Evolutionary conservation across 768 basidiomycete species (phyloP), one percentile per base, ranked within the genome.

Genomic region (Infundibulicybe gibba): DNA sequence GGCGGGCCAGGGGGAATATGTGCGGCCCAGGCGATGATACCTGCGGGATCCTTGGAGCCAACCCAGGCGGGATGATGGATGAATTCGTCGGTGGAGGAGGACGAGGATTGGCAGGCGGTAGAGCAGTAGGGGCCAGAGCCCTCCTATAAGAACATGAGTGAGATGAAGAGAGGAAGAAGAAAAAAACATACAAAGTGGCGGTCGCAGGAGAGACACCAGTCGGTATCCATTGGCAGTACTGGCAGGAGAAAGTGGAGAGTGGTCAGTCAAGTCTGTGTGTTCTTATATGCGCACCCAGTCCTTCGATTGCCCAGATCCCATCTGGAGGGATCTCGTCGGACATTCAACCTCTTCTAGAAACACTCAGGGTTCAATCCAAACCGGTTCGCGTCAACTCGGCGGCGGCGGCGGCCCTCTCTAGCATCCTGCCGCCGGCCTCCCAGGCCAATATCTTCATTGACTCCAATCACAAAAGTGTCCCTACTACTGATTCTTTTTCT

Each of bases 141-240:
- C 21, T 77, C 57, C 66, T 66, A 49, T 17, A 35, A 44, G 37
- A 25, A 19, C 17, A 41, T 50, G 48, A 40, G 45, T 45, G 45
- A 45, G 49, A n/a, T 58, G 51, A 55, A 62, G 60, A 49, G 52
- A 32, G 44, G 5, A 47, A 25, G 35, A 41, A 16, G 38, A 50
- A 44, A 49, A 33, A 41, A 40, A 77, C 80, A 32, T 61, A 79
- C 85, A 52, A 83, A 63, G 54, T 73, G 76, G 52, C 75, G 72
- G 53, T 74, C 71, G 70, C 86, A 89, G 46, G 72, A 69, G 54
- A 87, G 69, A 61, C 86, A 89, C 81, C 82, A 85, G 69, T 85
- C 78, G 53, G 76, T 74, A 64, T 85, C 84, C 75, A 84, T 80
- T 55, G 65, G 62, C 54, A 57, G n/a, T n/a, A n/a, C n/a, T n/a